Evolutionary conservation across 805 yeast genomes (phyloP), one percentile per base, ranked within the genome.

Genomic region (Metschnikowia corniflorae): DNA sequence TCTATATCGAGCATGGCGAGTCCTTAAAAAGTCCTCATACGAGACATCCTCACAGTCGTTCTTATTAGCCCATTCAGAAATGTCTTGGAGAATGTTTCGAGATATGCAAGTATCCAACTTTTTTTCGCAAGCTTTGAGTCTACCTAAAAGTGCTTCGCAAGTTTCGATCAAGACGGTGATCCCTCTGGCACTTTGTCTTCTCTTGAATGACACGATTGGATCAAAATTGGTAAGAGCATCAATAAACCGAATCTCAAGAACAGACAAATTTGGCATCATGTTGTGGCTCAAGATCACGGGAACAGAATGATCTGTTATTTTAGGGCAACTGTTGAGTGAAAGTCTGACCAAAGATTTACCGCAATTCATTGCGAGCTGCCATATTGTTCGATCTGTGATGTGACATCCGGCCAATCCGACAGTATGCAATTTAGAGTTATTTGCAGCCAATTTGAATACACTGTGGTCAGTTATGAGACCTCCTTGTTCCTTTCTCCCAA

Each of bases 331-430:
- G 58, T 88, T 88, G 34, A 88, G 56, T 6, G 94, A 82, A 15
- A 88, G 63, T 35, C 96, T 67, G 48, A 77, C 78, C 3, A 89
- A 51, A 5, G 63, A 50, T 1, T 55, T 50, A 16, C 79, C 78
- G 38, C 67, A 56, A 35, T 67, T 56, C 13, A 73, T 57, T 0
- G 88, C 87, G 22, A 89, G 60, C 50, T 83, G 89, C 95, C 95
- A 86, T 12, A 89, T 64, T 4, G 85, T 70, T 28, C 77, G 70
- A 61, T 89, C 96, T 6, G 85, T 77, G 14, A 89, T 73, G 29
- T 75, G 68, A 57, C 96, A 86, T 6, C 97, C 97, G 0, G 97
- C 96, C 15, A 87, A 63, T 0, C 97, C 97, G 29, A 89, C 64
- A 0, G 96, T 87, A 29, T 70, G 67, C 30, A 82, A 68, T 15